These are phyloP conservation scores for Rhizopogon roseolus DNA, from an alignment of 768 basidiomycete species.

Conservation along the genomic window DNA sequence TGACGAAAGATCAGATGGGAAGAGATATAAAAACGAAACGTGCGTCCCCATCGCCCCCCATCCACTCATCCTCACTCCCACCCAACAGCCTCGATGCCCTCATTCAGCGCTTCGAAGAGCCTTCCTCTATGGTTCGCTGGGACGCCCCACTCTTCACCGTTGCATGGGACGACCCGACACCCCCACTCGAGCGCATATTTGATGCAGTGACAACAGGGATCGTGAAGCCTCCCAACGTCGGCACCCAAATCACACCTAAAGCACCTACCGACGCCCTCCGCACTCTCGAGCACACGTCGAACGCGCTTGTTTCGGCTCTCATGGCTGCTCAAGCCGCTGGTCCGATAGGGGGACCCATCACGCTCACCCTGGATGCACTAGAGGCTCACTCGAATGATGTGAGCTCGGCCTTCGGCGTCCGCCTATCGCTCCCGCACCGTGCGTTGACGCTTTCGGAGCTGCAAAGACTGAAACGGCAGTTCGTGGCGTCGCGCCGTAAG, in stretches of 20 bases:
- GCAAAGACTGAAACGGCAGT: constrained; percentile 88
- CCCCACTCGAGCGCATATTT: constrained; percentile 74
- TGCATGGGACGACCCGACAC: constrained; percentile 62
- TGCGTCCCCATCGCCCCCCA: constrained; percentile 20
- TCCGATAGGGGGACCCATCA: constrained; percentile 43
- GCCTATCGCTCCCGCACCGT: constrained; percentile 62
- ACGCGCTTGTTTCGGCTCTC: constrained; percentile 65
- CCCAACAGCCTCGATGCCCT: constrained; percentile 44
- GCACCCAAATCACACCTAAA: constrained; percentile 70
- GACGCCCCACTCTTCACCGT: constrained; percentile 93
- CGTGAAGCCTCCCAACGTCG: constrained; percentile 85
- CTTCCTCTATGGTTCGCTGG: constrained; percentile 98
- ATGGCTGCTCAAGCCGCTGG: constrained; percentile 57
- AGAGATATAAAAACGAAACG: constrained; percentile 68
- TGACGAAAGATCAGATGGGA: constrained; percentile 37
- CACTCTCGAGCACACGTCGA: constrained; percentile 75
- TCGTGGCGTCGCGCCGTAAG: constrained; percentile 85
- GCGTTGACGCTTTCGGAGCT: constrained; percentile 80
- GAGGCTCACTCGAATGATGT: constrained; percentile 19
- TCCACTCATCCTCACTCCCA: not conserved
- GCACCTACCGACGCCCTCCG: constrained; percentile 88
- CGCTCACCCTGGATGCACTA: constrained; percentile 29
- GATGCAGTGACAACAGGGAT: constrained; percentile 71
- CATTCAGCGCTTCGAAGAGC: constrained; percentile 88
- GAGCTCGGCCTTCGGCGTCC: constrained; percentile 28